Base-by-base conservation (phyloP, 352 stramenopile genomes). In the Pythium dissotocum region DNA sequence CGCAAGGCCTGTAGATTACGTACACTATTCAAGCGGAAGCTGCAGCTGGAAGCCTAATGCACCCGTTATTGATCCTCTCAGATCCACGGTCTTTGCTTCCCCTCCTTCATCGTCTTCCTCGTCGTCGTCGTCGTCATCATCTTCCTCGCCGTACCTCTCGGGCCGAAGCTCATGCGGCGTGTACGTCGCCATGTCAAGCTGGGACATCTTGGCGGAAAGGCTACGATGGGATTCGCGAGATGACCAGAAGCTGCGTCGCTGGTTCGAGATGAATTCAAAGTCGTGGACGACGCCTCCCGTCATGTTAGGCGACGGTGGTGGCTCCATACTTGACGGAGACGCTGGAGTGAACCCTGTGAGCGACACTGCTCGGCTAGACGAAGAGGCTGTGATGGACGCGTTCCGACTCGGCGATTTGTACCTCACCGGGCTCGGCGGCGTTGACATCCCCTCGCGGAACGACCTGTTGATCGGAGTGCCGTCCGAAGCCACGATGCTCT, bases 261-360 rank as follows among this genome's bases (percentile, higher is more conserved):
- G 60, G 26, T 58, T 69, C 5, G 60, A 56, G n/a, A 64, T 35
- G 40, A 65, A 73, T 33, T 65, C 61, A 38, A 73, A 73, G n/a
- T 73, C 67, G 38, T 69, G 67, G 53, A 72, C 54, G 8, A 70
- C 46, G 4, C 64, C 64, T n/a, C 21, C 58, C 1, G 58, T 70
- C n/a, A 54, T 58, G 13, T 65, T 70, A 2, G 57, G 46, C 14
- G 48, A 59, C 7, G 35, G 13, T 8, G 42, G n/a, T 14, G 21
- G 16, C 4, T 28, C 32, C 35, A 26, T 52, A n/a, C 16, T 28
- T 13, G 1, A 44, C 6, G 8, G 54, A 2, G 48, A 35, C 24
- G 48, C 9, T n/a, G 49, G 26, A n/a, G 49, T 8, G 26, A 38
- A 38, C 24, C 7, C 49, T 4, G 28, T 30, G 6, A 30, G 18